A percentile compares a stretch with the other conserved stretches of the same genome.
Evolutionary conservation across 2,329 filamentous ascomycete species (phyloP).

Genomic region (Alternaria viburni): DNA sequence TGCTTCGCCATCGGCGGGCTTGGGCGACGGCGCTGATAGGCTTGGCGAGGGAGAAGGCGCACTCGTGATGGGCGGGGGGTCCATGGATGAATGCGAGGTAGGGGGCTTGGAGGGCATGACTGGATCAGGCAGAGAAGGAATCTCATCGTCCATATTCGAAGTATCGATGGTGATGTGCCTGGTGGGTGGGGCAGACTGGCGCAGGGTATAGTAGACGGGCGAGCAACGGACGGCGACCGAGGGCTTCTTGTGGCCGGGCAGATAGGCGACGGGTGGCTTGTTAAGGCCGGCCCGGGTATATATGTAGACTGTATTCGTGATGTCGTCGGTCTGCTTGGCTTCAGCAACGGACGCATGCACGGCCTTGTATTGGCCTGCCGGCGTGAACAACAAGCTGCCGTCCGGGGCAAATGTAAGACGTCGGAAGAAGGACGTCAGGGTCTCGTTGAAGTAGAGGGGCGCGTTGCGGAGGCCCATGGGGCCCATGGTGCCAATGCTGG

Average conservation of each 20-base stretch:
- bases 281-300: conserved; percentile 97
- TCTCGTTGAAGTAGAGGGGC: conserved; percentile 94
- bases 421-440: conserved; percentile 94
- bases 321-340: conserved; percentile 77
- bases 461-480: conserved; percentile 71
- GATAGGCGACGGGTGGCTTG: conserved; percentile 91
- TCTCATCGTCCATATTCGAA: conserved; percentile 82
- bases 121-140: conserved; percentile 83
- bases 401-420: conserved; percentile 94
- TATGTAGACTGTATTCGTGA: conserved; percentile 97
- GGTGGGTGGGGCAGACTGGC: conserved; percentile 69
- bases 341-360: conserved; percentile 72
- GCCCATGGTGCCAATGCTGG: conserved; percentile 68
- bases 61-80: conserved; percentile 74
- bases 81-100: conserved; percentile 74
- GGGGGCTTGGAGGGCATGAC: conserved; percentile 63
- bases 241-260: conserved; percentile 97
- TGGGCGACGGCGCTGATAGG: conserved; percentile 61
- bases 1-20: conserved; percentile 57
- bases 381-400: conserved; percentile 90
- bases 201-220: conserved; percentile 82
- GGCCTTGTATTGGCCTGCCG: conserved; percentile 92
- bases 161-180: conserved; percentile 96
- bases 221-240: conserved; percentile 96
- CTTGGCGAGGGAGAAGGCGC: conserved; percentile 57